A percentile compares a stretch with the other conserved stretches of the same genome.
Evolutionary conservation across 352 stramenopile species (phyloP).

Genomic region (Globisporangium emineosum): DNA sequence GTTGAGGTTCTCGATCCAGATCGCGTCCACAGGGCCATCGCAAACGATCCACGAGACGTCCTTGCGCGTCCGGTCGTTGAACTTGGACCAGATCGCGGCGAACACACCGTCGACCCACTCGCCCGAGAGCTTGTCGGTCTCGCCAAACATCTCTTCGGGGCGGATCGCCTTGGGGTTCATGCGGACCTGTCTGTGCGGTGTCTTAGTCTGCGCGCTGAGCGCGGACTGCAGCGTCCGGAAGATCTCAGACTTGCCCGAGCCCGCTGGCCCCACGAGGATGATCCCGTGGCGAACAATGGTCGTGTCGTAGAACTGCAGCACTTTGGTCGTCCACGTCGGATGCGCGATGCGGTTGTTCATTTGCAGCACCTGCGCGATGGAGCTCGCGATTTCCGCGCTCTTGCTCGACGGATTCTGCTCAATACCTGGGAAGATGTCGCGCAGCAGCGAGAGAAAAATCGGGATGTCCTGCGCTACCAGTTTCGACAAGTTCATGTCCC

Average conservation of each 20-base stretch:
- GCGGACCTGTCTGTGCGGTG: constrained; percentile 68
- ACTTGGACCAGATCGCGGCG: constrained; percentile 84
- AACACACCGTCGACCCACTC: constrained; percentile 82
- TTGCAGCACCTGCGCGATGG: constrained; percentile 68
- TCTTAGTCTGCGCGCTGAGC: constrained; percentile 54
- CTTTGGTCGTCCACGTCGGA: constrained; percentile 80
- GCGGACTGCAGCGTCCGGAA: constrained; percentile 63
- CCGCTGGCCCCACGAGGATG: constrained; percentile 86
- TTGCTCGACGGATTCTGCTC: constrained; percentile 45
- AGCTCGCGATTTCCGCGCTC: constrained; percentile 66
- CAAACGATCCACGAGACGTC: constrained; percentile 92
- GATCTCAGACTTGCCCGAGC: constrained; percentile 78
- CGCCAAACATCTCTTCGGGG: constrained; percentile 78
- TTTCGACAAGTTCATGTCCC: constrained; percentile 94
- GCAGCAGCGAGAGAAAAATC: constrained; percentile 89
- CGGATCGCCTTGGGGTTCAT: constrained; percentile 85
- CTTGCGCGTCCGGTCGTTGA: constrained; percentile 78
- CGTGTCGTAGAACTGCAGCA: constrained; percentile 92
- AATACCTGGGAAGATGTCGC: constrained; percentile 83
- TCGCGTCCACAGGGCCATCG: constrained; percentile 90
- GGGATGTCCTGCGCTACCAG: constrained; percentile 90
- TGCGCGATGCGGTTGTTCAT: constrained; percentile 67
- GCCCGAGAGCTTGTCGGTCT: constrained; percentile 71
- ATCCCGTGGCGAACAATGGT: constrained; percentile 91
- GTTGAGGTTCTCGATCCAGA: constrained; percentile 96